Evolutionary conservation across 441 rosid species (phyloP).

Genomic region (Populus hybrid): DNA sequence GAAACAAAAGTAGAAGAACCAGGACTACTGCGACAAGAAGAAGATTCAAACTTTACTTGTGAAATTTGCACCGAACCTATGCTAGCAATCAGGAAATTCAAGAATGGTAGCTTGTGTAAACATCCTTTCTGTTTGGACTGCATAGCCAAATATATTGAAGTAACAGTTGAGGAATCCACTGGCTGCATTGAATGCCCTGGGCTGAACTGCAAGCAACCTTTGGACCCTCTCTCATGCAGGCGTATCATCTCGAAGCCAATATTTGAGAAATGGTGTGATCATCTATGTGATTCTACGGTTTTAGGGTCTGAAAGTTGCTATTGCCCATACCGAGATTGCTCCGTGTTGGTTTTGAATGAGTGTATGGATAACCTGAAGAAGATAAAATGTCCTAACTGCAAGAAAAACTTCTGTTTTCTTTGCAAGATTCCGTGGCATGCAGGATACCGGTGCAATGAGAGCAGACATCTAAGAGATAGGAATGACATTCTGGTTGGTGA

Average conservation of each 20-base stretch:
- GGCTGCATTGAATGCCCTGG: slow-evolving; percentile 24
- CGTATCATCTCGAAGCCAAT: not conserved
- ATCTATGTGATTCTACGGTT: slow-evolving; percentile 5
- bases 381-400: slow-evolving; percentile 24
- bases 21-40: slow-evolving; percentile 2
- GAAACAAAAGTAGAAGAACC: not conserved
- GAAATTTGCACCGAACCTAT: slow-evolving; percentile 26
- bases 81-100: slow-evolving; percentile 16
- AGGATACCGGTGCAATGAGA: slow-evolving; percentile 21
- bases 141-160: slow-evolving; percentile 20
- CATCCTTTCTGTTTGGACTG: slow-evolving; percentile 29
- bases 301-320: slow-evolving; percentile 8
- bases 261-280: slow-evolving; percentile 25
- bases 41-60: slow-evolving; percentile 22
- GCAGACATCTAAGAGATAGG: slow-evolving; percentile 1
- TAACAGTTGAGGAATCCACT: slow-evolving; percentile 7
- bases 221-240: slow-evolving; percentile 20
- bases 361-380: slow-evolving; percentile 14
- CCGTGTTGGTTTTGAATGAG: slow-evolving; percentile 22
- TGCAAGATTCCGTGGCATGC: slow-evolving; percentile 26
- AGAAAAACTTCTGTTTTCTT: slow-evolving; percentile 18
- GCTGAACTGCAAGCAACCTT: not conserved
- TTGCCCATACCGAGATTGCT: slow-evolving; percentile 23
- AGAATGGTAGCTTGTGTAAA: slow-evolving; percentile 7
- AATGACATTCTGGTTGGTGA: slow-evolving; percentile 19